phyloP scores from a whole-genome alignment of 805 yeast species.

The Candida sakaeoensis region DNA sequence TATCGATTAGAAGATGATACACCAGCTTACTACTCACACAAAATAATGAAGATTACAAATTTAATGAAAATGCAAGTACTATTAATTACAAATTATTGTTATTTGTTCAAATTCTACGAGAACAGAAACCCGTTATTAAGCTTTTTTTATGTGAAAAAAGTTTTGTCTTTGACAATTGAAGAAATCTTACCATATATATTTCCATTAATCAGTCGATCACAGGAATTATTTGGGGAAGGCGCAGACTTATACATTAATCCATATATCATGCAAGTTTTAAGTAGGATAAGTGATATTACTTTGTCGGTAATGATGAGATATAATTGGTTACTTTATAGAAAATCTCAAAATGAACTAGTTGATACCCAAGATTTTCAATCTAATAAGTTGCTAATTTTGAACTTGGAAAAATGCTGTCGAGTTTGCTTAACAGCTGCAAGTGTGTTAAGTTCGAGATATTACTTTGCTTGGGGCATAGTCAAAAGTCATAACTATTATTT shows the following conservation, averaged over 20 bases:
- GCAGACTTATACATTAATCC: constrained; percentile 44
- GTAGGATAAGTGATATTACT: constrained; percentile 24
- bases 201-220: constrained; percentile 28
- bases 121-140: constrained; percentile 24
- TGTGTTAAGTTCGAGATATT: constrained; percentile 52
- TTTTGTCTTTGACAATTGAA: constrained; percentile 19
- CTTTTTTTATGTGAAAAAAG: constrained; percentile 30
- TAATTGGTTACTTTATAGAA: constrained; percentile 16
- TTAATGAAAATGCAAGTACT: constrained; percentile 25
- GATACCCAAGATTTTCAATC: too few relatives aligned
- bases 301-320: constrained; percentile 21
- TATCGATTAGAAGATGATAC: constrained; percentile 16
- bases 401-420: constrained; percentile 11
- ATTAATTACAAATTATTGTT: constrained; percentile 24
- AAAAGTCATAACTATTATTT: constrained; percentile 49
- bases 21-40: constrained; percentile 10
- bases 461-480: constrained; percentile 64
- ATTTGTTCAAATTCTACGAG: constrained; percentile 40
- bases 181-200: constrained; percentile 32
- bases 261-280: constrained; percentile 20
- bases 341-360: constrained; percentile 2
- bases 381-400: constrained; percentile 9
- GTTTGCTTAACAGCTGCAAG: constrained; percentile 16
- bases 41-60: constrained; percentile 15
- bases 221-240: constrained; percentile 38